Evolutionary conservation across 179 eudicot genomes (phyloP).

Genomic region (Beta lomatogona): DNA sequence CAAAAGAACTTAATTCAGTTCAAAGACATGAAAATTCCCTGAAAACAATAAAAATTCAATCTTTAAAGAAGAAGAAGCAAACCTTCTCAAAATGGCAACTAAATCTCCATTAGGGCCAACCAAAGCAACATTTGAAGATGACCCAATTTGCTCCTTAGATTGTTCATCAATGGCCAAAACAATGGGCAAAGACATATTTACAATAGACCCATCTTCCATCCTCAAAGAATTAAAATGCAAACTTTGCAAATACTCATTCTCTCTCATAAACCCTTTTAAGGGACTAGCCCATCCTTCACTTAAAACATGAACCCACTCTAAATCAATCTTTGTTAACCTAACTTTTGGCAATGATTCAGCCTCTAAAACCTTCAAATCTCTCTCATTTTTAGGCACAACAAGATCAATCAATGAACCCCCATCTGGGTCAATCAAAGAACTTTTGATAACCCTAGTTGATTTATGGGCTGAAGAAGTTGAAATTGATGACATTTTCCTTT

Average conservation of each 20-base stretch:
- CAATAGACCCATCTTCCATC: slow-evolving; percentile 63
- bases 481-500: slow-evolving; percentile 21
- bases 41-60: background rate
- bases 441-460: slow-evolving; percentile 32
- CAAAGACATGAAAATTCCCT: background rate
- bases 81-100: slow-evolving; percentile 75
- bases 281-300: slow-evolving; percentile 97
- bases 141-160: slow-evolving; percentile 55
- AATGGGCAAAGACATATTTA: slow-evolving; percentile 88
- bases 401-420: slow-evolving; percentile 79
- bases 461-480: background rate
- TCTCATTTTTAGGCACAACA: slow-evolving; percentile 48
- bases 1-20: no score
- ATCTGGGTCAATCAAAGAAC: slow-evolving; percentile 83
- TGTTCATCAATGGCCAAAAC: slow-evolving; percentile 82
- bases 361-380: slow-evolving; percentile 43
- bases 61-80: slow-evolving; percentile 14
- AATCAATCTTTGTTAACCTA: slow-evolving; percentile 59
- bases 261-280: slow-evolving; percentile 82
- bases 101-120: slow-evolving; percentile 55
- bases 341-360: slow-evolving; percentile 65
- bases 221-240: slow-evolving; percentile 82
- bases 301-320: slow-evolving; percentile 88
- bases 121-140: slow-evolving; percentile 53
- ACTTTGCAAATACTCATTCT: slow-evolving; percentile 79